These are phyloP conservation scores for Vaccinium corymbosum DNA, from an alignment of 148 eudicot species.

Conservation along the genomic window DNA sequence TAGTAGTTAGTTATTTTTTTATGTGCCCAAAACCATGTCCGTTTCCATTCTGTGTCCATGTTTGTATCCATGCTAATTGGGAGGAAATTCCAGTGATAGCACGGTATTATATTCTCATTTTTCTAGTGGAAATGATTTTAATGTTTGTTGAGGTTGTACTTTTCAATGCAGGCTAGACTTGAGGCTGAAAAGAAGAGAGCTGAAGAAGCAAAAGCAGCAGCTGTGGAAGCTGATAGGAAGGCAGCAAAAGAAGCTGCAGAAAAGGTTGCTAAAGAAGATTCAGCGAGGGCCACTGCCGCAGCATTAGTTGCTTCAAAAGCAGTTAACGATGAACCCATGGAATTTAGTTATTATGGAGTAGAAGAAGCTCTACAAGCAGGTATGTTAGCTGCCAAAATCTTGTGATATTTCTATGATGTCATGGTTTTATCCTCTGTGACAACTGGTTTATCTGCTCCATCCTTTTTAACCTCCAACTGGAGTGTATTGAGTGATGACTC, in stretches of 20 bases:
- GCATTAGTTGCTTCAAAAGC: constrained; percentile 22
- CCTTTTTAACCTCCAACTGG: background rate
- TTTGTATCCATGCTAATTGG: too few species aligned
- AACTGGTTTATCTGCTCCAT: background rate
- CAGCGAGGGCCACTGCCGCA: constrained; percentile 28
- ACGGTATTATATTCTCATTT: too few species aligned
- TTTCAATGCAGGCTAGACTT: constrained; percentile 49
- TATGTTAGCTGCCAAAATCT: background rate
- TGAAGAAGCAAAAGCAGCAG: too few species aligned
- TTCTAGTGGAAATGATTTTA: too few species aligned
- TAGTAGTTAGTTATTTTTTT: too few species aligned
- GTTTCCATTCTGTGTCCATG: too few species aligned
- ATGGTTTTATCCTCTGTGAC: background rate
- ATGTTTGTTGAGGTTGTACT: background rate
- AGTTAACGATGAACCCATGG: constrained; percentile 20
- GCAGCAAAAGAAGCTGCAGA: constrained; percentile 60
- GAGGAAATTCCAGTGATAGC: too few species aligned
- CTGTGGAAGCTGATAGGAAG: too few species aligned
- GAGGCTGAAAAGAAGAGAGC: constrained; percentile 46
- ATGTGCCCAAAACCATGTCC: too few species aligned
- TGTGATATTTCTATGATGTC: too few species aligned
- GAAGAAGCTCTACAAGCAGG: constrained; percentile 39
- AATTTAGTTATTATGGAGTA: constrained; percentile 26
- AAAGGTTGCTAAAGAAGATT: constrained; percentile 34
- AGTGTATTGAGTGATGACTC: background rate